Base-by-base conservation (phyloP, 1,139 yeast species). In the Candida sanyaensis region DNA sequence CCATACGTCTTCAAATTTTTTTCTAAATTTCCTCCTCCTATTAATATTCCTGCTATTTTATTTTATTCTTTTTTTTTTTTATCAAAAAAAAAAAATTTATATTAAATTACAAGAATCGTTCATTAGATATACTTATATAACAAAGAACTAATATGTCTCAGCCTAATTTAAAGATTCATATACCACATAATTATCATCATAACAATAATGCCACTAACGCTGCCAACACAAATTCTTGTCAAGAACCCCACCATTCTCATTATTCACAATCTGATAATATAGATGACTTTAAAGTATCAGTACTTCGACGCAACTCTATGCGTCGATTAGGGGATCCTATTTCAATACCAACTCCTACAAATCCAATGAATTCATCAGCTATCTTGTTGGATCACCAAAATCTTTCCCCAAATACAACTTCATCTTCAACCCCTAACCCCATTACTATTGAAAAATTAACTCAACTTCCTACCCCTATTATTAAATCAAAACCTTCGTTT, bases 391-490 rank as follows among this genome's bases (percentile, higher is more conserved):
- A 11, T 12, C 21, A 3, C 21, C 21, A 17, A 2, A 17, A 17
- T 17, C 3, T 17, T 2, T 17, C 21, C 21, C 28, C 24, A n/a
- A 23, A 17, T 17, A 3, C 24, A 12, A 24, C 29, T 6, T 10
- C 39, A 24, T 6, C 9, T 8, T 26, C 39, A 23, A n/a, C 21
- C 4, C 13, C 27, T 24, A 36, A 33, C 17, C 26, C 37, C 17
- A 36, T 36, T 7, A 23, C 24, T 6, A 58, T 84, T 80, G 56
- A 88, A 63, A 50, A 78, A 65, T 52, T 84, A 73, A 53, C 81
- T 72, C 56, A 48, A 43, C 34, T 50, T 28, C 61, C 84, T 64
- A 68, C 83, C 74, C 43, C 91, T 68, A 56, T 83, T 71, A 50
- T 80, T 69, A 34, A 84, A 71, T 36, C 39, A 24, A 60, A 81